phyloP scores from a whole-genome alignment of 257 asterid species.

The Nicotiana attenuata region DNA sequence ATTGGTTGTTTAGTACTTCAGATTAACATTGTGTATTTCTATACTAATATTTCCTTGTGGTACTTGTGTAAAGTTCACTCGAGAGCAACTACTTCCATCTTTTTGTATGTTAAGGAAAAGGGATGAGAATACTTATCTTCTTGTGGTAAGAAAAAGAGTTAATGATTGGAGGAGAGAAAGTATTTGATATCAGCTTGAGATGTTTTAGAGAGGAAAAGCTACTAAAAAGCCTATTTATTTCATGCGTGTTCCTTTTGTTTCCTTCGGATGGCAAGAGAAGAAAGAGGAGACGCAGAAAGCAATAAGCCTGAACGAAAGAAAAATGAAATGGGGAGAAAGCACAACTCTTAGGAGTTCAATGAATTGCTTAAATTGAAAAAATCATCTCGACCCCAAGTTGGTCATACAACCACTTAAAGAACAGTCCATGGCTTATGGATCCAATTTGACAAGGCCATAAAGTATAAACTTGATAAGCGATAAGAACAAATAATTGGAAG shows the following conservation, averaged over 20 bases:
- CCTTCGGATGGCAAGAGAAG: too few species aligned
- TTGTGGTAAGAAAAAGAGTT: not conserved
- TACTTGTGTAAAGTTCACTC: not conserved
- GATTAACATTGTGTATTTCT: not conserved
- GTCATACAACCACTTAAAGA: not conserved
- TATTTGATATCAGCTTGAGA: not conserved
- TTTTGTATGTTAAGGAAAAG: not conserved
- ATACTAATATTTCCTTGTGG: not conserved
- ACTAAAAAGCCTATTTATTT: too few species aligned
- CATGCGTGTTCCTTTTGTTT: too few species aligned
- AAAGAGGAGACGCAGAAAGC: too few species aligned
- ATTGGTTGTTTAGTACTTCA: not conserved
- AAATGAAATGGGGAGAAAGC: too few species aligned
- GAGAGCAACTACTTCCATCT: not conserved
- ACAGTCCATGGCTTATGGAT: not conserved
- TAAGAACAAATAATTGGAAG: not conserved
- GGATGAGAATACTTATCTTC: not conserved
- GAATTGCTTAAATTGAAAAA: not conserved
- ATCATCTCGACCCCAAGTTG: not conserved
- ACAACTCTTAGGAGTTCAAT: too few species aligned
- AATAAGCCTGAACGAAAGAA: too few species aligned
- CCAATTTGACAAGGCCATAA: not conserved
- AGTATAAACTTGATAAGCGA: not conserved
- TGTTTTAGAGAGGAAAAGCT: too few species aligned
- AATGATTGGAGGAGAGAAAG: too few species aligned